phyloP scores from a whole-genome alignment of 106 monocot species.

The Ottelia alismoides region DNA sequence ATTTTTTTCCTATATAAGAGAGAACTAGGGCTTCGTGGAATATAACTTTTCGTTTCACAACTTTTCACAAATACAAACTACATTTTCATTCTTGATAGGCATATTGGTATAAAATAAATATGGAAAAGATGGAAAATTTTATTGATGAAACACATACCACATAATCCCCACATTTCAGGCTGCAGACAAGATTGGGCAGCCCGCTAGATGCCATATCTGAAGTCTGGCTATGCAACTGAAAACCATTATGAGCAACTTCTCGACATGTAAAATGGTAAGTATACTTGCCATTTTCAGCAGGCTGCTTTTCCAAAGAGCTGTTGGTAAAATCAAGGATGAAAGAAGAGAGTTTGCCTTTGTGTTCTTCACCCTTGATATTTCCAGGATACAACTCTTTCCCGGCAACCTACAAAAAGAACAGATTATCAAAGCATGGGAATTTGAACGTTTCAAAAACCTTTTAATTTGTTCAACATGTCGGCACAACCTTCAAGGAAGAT shows the following conservation, averaged over 20 bases:
- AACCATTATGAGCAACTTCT: slow-evolving; percentile 9
- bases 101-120: too few species aligned
- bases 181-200: slow-evolving; percentile 24
- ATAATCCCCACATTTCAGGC: slow-evolving; percentile 72
- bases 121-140: background rate
- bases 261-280: slow-evolving; percentile 56
- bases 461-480: background rate
- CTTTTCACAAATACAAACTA: too few species aligned
- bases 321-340: slow-evolving; percentile 47
- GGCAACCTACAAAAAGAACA: slow-evolving; percentile 24
- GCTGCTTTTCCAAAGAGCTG: slow-evolving; percentile 20
- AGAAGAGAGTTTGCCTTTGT: slow-evolving; percentile 26
- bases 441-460: too few species aligned
- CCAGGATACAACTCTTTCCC: slow-evolving; percentile 33
- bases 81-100: too few species aligned
- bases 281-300: slow-evolving; percentile 34
- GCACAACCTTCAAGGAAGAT: background rate
- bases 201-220: slow-evolving; percentile 6
- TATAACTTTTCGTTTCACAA: too few species aligned
- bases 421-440: too few species aligned
- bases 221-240: slow-evolving; percentile 9
- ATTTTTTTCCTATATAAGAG: too few species aligned
- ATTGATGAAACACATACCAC: slow-evolving; percentile 40
- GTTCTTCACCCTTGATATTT: slow-evolving; percentile 18
- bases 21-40: too few species aligned